phyloP scores from a whole-genome alignment of 306 rosid genomes.

The Castanea sativa region DNA sequence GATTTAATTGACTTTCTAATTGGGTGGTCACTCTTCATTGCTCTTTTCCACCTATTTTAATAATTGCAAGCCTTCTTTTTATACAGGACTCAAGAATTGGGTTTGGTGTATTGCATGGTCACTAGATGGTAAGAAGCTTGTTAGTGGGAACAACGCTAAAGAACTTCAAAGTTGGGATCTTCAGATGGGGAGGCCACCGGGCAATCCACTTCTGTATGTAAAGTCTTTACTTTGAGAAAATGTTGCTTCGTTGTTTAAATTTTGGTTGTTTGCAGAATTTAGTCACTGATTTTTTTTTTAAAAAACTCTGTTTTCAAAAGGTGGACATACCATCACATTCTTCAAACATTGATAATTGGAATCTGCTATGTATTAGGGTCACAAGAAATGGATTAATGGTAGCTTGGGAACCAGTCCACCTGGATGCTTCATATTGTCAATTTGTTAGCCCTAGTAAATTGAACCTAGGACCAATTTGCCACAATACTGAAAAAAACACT shows the following conservation, averaged over 20 bases:
- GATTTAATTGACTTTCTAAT: no score
- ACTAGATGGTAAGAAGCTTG: slow-evolving; percentile 87
- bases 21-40: not conserved
- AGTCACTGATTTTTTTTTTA: not conserved
- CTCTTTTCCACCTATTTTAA: slow-evolving; percentile 5
- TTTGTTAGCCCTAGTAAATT: slow-evolving; percentile 86
- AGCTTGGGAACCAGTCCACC: slow-evolving; percentile 95
- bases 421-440: slow-evolving; percentile 78
- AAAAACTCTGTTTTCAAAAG: not conserved
- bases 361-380: slow-evolving; percentile 55
- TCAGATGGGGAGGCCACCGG: slow-evolving; percentile 68
- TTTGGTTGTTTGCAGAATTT: not conserved
- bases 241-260: not conserved
- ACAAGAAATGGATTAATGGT: slow-evolving; percentile 94
- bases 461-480: no score
- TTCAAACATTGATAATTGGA: not conserved
- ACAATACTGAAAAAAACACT: no score
- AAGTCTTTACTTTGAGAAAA: slow-evolving; percentile 20
- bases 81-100: slow-evolving; percentile 86
- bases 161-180: slow-evolving; percentile 93
- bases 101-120: slow-evolving; percentile 96
- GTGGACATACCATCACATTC: not conserved
- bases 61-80: slow-evolving; percentile 7
- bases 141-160: slow-evolving; percentile 84
- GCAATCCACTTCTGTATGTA: slow-evolving; percentile 60